Base-by-base conservation (phyloP, 495 filamentous ascomycete species). In the Penicillium riverlandense region DNA sequence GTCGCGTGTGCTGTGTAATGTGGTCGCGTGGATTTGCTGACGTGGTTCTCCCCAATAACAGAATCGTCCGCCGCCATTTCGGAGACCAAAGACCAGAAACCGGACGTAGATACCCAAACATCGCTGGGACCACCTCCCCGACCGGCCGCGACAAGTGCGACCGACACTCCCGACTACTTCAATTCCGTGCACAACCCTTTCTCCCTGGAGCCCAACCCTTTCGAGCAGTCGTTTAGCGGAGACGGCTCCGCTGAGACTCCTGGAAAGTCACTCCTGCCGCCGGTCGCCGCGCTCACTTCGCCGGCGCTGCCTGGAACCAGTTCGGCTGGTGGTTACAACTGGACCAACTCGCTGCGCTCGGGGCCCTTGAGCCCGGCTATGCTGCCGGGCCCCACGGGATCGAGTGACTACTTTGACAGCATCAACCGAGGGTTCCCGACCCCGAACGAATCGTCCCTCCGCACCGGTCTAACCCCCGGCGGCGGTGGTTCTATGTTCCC, bases 401-500 rank as follows among this genome's bases (percentile, higher is more conserved):
- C 83, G 47, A 80, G 72, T 54, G 89, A 95, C 60, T 89, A 86
- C 58, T 87, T 86, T 52, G 82, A 86, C 45, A 81, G 83, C 55
- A 86, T 91, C 59, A 78, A 94, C 43, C 73, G 88, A 49, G 82
- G 86, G 40, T 94, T 97, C 59, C 85, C 85, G n/a, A 97, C 92
- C 2, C 94, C 92, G 4, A 96, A 97, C 79, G 92, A 98, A 67
- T 96, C 90, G 1, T 94, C 88, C 2, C 72, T 98, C 12, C 79
- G 92, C 35, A 92, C 88, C 12, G 92, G 92, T 38, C 65, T 98
- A 46, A 98, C 94, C 29, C 92, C 92, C 12, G 92, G 92, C 40
- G 92, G 92, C 35, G 89, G 91, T 56, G 92, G 92, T 47, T 95
- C 91, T 57, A 96, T 98, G 86, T 98, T 98, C 72, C 88, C 90